phyloP scores from a whole-genome alignment of 2,329 filamentous ascomycete genomes.

The Penicillium sp. region DNA sequence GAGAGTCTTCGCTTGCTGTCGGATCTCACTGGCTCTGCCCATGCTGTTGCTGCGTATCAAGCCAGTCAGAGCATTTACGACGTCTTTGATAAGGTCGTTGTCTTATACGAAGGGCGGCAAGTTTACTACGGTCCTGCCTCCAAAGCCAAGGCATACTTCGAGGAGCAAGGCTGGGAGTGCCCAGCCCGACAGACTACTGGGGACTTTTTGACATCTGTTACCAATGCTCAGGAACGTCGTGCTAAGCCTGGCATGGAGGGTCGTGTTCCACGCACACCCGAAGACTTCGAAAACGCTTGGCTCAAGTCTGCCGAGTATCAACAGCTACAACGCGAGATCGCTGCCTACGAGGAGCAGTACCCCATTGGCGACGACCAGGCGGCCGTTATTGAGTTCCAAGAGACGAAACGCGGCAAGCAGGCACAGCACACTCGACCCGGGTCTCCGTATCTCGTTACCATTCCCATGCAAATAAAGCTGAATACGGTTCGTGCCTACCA shows the following conservation, averaged over 20 bases:
- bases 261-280: constrained; percentile 64
- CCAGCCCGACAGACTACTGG: constrained; percentile 66
- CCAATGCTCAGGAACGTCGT: constrained; percentile 61
- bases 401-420: constrained; percentile 40
- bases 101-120: constrained; percentile 71
- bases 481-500: constrained; percentile 79
- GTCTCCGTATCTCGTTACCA: constrained; percentile 78
- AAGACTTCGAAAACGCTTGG: constrained; percentile 64
- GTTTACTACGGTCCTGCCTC: constrained; percentile 70
- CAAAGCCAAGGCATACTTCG: constrained; percentile 65
- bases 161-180: constrained; percentile 65
- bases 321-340: constrained; percentile 41
- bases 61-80: constrained; percentile 46
- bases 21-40: constrained; percentile 47
- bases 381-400: constrained; percentile 32
- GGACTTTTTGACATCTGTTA: constrained; percentile 69
- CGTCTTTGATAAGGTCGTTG: constrained; percentile 68
- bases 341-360: constrained; percentile 41
- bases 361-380: constrained; percentile 36
- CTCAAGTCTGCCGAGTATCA: constrained; percentile 53
- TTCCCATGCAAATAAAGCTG: constrained; percentile 70
- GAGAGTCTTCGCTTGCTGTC: constrained; percentile 50
- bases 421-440: constrained; percentile 55
- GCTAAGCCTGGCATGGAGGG: constrained; percentile 60
- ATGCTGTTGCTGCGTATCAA: constrained; percentile 56